Base-by-base conservation (phyloP, 257 asterid species). In the Gentiana macrophylla region DNA sequence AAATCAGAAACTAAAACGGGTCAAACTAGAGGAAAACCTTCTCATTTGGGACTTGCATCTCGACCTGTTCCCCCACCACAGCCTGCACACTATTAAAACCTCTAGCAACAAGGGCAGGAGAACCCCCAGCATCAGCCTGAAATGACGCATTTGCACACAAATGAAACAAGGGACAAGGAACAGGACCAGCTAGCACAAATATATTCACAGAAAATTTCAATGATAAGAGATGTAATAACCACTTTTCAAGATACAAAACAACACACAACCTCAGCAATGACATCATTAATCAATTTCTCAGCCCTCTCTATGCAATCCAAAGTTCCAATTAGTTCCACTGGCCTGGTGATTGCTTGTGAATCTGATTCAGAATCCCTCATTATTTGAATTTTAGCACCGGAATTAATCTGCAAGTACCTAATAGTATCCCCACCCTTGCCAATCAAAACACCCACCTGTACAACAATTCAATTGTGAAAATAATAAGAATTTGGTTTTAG, bases 41-140 rank as follows among this genome's bases (percentile, higher is more conserved):
- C 67, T 88, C 98, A 66, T 69, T 74, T 9, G 98, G 97, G 47
- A 92, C 98, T 77, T 80, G 95, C 38, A 92, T 81, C 80, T 88
- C 97, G 50, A 88, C 64, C 75, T 88, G 97, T 68, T 92, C 98
- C 45, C n/a, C 98, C 48, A 71, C 75, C 59, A 72, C 94, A 70
- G 94, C 79, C 69, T 85, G 93, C 38, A 70, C 86, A 49, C 84
- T 74, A 70, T 70, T 86, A 61, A 91, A 85, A 35, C 97, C 98
- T 52, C 94, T 83, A 53, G 98, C 98, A 67, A 88, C 93, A 70
- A 92, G 94, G 52, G 98, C 82, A 61, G 98, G 98, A 57, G 98
- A 88, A 58, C 98, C 98, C 56, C 98, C n/a, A 62, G 96, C 98
- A 78, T 92, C 98, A 69, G 98, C 98, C 98, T 92, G 76, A 51